Evolutionary conservation across 2,329 filamentous ascomycete species (phyloP).

Genomic region (Diaporthe citriasiana): DNA sequence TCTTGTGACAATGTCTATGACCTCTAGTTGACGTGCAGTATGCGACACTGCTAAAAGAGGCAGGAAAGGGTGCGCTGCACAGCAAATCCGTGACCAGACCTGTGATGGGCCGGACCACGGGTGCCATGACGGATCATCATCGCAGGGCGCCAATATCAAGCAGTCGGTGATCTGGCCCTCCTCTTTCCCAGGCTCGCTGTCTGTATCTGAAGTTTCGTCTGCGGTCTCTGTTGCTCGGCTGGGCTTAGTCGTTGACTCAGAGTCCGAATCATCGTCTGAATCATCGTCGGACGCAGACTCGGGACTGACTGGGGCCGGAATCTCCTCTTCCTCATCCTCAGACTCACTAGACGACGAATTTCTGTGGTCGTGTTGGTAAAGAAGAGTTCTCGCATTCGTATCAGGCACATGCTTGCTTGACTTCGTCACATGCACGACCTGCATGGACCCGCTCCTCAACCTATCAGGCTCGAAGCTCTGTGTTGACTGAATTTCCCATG

Average conservation of each 20-base stretch:
- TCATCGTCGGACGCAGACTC: neutral
- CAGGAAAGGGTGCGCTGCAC: neutral
- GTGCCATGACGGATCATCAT: neutral
- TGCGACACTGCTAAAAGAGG: slow-evolving; percentile 1
- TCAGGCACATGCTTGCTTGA: neutral
- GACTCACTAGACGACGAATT: neutral
- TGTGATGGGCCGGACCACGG: neutral
- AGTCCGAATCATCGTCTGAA: neutral
- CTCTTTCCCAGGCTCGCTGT: neutral
- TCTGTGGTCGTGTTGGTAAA: neutral
- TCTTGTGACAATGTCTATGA: neutral
- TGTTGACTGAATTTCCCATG: slow-evolving; percentile 1
- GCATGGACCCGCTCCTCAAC: neutral
- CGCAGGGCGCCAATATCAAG: neutral
- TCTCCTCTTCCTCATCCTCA: neutral
- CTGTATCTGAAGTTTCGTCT: neutral
- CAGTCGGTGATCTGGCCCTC: slow-evolving; percentile 1
- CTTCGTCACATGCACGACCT: slow-evolving; percentile 6
- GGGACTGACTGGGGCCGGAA: neutral
- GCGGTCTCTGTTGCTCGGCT: neutral
- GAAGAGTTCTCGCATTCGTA: neutral
- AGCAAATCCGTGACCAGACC: slow-evolving; percentile 2
- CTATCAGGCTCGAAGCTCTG: neutral
- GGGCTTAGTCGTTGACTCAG: neutral
- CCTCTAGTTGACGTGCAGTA: slow-evolving; percentile 3